These are phyloP conservation scores for Aspergillus steynii DNA, from an alignment of 495 filamentous ascomycete genomes.

Conservation along the genomic window DNA sequence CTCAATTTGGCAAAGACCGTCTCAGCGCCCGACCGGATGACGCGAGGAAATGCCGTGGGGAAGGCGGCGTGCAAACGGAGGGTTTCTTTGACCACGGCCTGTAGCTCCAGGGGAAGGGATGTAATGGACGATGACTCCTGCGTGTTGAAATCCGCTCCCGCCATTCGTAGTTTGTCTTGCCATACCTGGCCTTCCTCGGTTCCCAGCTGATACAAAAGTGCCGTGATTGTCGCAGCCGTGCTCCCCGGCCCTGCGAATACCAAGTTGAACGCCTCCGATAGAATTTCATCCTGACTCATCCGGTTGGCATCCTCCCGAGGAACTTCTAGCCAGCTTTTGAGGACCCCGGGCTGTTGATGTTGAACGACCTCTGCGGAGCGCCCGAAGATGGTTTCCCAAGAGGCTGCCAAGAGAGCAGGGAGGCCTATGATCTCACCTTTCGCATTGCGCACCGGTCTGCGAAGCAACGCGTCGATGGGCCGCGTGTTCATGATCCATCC, in stretches of 20 bases:
- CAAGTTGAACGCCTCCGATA: slow-evolving; percentile 17
- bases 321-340: slow-evolving; percentile 20
- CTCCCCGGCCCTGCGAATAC: slow-evolving; percentile 22
- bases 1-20: slow-evolving; percentile 19
- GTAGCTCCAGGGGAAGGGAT: slow-evolving; percentile 57
- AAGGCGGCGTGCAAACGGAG: slow-evolving; percentile 70
- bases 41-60: slow-evolving; percentile 61
- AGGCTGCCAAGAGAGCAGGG: slow-evolving; percentile 9
- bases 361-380: background rate
- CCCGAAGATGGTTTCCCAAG: slow-evolving; percentile 6
- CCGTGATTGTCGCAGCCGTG: slow-evolving; percentile 16
- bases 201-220: slow-evolving; percentile 19
- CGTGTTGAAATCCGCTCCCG: background rate
- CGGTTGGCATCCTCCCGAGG: slow-evolving; percentile 12
- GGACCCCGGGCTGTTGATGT: slow-evolving; percentile 14
- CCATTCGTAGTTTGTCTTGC: slow-evolving; percentile 17
- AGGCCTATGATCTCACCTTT: slow-evolving; percentile 5
- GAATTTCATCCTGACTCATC: slow-evolving; percentile 16
- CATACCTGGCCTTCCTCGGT: slow-evolving; percentile 15
- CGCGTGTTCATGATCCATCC: slow-evolving; percentile 21
- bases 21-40: slow-evolving; percentile 29
- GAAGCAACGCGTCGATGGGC: slow-evolving; percentile 4
- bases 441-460: slow-evolving; percentile 4
- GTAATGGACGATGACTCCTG: background rate
- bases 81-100: slow-evolving; percentile 72